phyloP scores from a whole-genome alignment of 805 yeast genomes.

The Komagataella mondaviorum region DNA sequence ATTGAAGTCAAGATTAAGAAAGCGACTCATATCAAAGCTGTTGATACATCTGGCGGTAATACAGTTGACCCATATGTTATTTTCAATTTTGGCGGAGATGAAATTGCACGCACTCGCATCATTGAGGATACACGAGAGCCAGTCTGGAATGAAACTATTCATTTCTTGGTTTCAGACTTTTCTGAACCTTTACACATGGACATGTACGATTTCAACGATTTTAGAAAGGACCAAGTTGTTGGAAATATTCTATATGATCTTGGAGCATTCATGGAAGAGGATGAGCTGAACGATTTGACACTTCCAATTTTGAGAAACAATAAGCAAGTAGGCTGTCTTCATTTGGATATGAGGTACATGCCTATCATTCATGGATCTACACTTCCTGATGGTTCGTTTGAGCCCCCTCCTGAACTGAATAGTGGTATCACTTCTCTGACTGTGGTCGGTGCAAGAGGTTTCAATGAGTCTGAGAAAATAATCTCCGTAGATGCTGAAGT shows the following conservation, averaged over 20 bases:
- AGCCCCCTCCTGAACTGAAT: conserved; percentile 84
- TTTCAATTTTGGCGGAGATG: conserved; percentile 45
- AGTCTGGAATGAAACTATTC: conserved; percentile 70
- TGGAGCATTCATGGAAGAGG: conserved; percentile 44
- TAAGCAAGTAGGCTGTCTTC: conserved; percentile 65
- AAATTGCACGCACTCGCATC: conserved; percentile 55
- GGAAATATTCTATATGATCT: conserved; percentile 70
- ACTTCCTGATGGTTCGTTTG: conserved; percentile 68
- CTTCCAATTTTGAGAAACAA: conserved; percentile 67
- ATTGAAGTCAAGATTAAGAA: conserved; percentile 52
- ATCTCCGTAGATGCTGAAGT: conserved; percentile 60
- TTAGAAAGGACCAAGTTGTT: conserved; percentile 61
- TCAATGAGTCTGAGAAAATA: conserved; percentile 27
- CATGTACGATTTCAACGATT: conserved; percentile 65
- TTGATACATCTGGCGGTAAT: conserved; percentile 47
- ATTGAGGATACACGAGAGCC: conserved; percentile 61
- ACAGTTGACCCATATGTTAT: conserved; percentile 86
- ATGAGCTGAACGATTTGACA: conserved; percentile 31
- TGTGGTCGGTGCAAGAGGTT: conserved; percentile 47
- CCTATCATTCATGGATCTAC: conserved; percentile 55
- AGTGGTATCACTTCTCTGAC: conserved; percentile 80
- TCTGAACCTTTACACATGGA: conserved; percentile 73
- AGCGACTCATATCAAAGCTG: conserved; percentile 59
- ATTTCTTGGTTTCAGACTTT: conserved; percentile 56
- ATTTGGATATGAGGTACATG: conserved; percentile 59